A percentile compares a stretch with the other conserved stretches of the same genome.
These are phyloP conservation scores for Zasmidium cellare DNA, from an alignment of 2,329 filamentous ascomycete species.

Conservation along the genomic window DNA sequence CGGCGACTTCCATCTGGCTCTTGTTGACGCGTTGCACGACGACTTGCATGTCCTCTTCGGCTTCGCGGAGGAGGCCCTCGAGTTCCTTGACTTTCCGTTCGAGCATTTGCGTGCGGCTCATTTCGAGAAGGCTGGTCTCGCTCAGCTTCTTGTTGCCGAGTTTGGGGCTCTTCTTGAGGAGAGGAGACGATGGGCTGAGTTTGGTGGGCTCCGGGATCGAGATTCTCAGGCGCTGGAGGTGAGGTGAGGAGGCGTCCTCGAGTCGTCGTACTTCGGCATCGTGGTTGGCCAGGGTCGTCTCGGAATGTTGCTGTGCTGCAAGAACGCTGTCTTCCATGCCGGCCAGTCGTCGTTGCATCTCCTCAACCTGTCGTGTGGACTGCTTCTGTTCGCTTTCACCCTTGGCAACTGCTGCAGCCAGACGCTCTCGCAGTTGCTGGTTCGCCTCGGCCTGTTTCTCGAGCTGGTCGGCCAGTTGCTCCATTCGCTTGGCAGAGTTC, in stretches of 20 bases:
- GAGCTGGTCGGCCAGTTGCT: conserved; percentile 76
- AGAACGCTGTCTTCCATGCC: conserved; percentile 81
- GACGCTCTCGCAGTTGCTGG: conserved; percentile 69
- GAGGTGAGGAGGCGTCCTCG: conserved; percentile 72
- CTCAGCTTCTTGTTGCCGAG: conserved; percentile 61
- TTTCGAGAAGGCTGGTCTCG: conserved; percentile 57
- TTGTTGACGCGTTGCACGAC: conserved; percentile 79
- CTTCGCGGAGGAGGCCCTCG: conserved; percentile 74
- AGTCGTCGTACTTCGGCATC: conserved; percentile 80
- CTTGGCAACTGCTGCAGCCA: conserved; percentile 75
- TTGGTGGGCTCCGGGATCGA: conserved; percentile 52
- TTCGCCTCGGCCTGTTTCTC: conserved; percentile 79
- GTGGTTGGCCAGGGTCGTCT: conserved; percentile 78
- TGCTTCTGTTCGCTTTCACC: conserved; percentile 81
- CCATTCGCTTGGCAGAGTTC: conserved; percentile 73
- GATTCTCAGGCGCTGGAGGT: conserved; percentile 68
- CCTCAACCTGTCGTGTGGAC: conserved; percentile 78
- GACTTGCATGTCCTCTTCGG: conserved; percentile 79
- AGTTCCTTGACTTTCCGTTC: conserved; percentile 79
- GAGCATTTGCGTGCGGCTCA: conserved; percentile 71
- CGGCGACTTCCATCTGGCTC: conserved; percentile 79
- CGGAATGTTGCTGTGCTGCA: conserved; percentile 78
- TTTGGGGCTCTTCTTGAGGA: conserved; percentile 50
- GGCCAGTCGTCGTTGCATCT: conserved; percentile 78
- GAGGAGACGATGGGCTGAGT: conserved; percentile 54